Conservation (phyloP, 2,329 filamentous ascomycete genomes). For the Achaetomium macrosporum region DNA sequence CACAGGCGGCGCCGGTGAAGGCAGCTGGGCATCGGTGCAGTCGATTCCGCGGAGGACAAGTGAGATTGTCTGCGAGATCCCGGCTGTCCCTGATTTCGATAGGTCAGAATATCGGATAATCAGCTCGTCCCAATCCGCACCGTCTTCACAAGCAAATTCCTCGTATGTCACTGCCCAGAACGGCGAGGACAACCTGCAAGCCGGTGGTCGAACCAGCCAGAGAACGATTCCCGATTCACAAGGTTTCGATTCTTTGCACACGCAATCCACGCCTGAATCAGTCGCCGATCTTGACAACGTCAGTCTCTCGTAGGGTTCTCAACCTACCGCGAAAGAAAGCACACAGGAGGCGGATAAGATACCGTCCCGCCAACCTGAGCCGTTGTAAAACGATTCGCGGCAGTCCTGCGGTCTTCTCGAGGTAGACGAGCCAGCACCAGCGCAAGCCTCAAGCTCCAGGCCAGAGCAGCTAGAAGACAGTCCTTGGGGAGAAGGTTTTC, state of each 20-base stretch:
- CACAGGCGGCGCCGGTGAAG: neutral
- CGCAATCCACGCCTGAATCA: neutral
- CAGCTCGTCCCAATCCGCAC: slow-evolving; percentile 8
- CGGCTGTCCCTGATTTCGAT: slow-evolving; percentile 19
- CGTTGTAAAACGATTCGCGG: neutral
- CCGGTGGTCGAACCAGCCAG: slow-evolving; percentile 25
- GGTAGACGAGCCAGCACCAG: neutral
- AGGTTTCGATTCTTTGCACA: slow-evolving; percentile 22
- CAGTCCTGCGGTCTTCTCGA: slow-evolving; percentile 2
- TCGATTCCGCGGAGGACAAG: slow-evolving; percentile 2
- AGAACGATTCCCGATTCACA: slow-evolving; percentile 42
- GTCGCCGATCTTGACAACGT: neutral
- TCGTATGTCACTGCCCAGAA: neutral
- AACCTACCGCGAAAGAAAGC: neutral
- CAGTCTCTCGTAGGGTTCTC: slow-evolving; percentile 24
- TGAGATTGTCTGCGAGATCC: slow-evolving; percentile 19
- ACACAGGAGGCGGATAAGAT: slow-evolving; percentile 6
- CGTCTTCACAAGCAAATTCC: slow-evolving; percentile 13
- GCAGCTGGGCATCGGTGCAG: slow-evolving; percentile 3
- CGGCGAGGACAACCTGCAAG: neutral
- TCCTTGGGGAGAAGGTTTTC: slow-evolving; percentile 9
- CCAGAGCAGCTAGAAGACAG: neutral
- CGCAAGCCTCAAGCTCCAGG: neutral
- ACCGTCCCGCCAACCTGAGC: slow-evolving; percentile 16
- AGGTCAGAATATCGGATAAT: slow-evolving; percentile 17